A percentile compares a stretch with the other conserved stretches of the same genome.
Conservation (phyloP, 2,329 filamentous ascomycete species). For the Alternaria metachromatica region DNA sequence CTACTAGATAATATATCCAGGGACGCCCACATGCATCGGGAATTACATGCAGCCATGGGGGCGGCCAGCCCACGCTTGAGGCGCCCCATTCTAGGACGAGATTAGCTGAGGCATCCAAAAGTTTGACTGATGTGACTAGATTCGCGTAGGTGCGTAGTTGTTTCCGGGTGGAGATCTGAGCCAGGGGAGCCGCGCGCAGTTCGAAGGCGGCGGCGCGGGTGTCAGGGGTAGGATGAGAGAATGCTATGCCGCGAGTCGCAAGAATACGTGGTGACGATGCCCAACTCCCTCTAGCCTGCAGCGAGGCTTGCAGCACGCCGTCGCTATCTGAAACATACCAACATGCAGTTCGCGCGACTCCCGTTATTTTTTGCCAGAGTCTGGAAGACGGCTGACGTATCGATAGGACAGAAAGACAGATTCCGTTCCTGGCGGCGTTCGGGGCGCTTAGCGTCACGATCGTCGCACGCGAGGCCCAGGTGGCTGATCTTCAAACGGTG, state of each 20-base stretch:
- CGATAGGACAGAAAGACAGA: slow-evolving; percentile 21
- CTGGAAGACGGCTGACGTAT: slow-evolving; percentile 11
- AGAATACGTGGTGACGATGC: slow-evolving; percentile 3
- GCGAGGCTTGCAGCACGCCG: background rate
- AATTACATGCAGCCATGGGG: slow-evolving; percentile 25
- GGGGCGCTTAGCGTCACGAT: slow-evolving; percentile 28
- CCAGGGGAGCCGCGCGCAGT: slow-evolving; percentile 32
- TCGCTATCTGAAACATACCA: slow-evolving; percentile 10
- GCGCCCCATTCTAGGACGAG: slow-evolving; percentile 18
- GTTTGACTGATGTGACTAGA: slow-evolving; percentile 18
- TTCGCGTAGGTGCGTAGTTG: slow-evolving; percentile 19
- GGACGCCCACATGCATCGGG: slow-evolving; percentile 15
- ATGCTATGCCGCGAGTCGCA: slow-evolving; percentile 2
- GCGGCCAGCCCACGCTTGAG: slow-evolving; percentile 15
- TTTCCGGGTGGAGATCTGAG: slow-evolving; percentile 21
- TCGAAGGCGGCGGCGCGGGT: slow-evolving; percentile 10
- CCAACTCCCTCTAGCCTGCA: background rate
- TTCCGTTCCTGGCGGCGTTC: slow-evolving; percentile 23
- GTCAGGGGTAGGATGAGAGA: slow-evolving; percentile 28
- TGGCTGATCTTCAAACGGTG: slow-evolving; percentile 45
- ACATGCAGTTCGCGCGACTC: slow-evolving; percentile 1
- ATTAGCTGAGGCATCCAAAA: slow-evolving; percentile 15
- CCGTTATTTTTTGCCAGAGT: slow-evolving; percentile 13
- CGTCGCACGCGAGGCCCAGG: slow-evolving; percentile 31
- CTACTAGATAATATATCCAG: slow-evolving; percentile 30